These are phyloP conservation scores for Camellia sinensis DNA, from an alignment of 148 eudicot genomes.

Conservation along the genomic window DNA sequence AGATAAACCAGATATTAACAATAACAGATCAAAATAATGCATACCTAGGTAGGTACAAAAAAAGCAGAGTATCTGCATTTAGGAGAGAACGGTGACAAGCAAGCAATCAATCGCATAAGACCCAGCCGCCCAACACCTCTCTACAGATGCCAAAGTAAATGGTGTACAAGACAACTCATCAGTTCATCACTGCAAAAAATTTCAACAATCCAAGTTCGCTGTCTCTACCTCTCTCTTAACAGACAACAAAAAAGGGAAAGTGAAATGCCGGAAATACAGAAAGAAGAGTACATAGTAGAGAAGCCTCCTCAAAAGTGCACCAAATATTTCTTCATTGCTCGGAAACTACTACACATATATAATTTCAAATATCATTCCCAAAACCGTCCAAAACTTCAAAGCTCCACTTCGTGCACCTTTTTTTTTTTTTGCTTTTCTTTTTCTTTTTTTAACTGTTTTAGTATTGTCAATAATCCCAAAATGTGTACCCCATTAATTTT, in stretches of 20 bases:
- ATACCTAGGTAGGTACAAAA: slow-evolving; percentile 11
- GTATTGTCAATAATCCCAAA: slow-evolving; percentile 7
- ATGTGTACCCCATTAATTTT: slow-evolving; percentile 7
- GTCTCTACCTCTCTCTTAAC: slow-evolving; percentile 6
- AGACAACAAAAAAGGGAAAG: background rate
- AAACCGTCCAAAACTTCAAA: slow-evolving; percentile 47
- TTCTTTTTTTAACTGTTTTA: slow-evolving; percentile 17
- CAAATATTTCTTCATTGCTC: slow-evolving; percentile 16
- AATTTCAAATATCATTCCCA: background rate
- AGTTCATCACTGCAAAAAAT: slow-evolving; percentile 2
- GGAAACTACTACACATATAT: slow-evolving; percentile 18
- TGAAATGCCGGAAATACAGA: background rate
- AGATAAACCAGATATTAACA: background rate
- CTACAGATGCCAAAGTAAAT: background rate
- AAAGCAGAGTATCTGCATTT: background rate
- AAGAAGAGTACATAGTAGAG: background rate
- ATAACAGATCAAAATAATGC: slow-evolving; percentile 3
- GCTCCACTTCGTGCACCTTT: slow-evolving; percentile 35
- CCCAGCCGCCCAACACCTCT: background rate
- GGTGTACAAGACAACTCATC: background rate
- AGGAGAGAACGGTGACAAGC: slow-evolving; percentile 1
- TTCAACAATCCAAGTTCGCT: background rate
- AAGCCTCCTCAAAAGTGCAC: slow-evolving; percentile 11
- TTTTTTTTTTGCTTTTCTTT: background rate
- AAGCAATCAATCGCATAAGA: background rate